Base-by-base conservation (phyloP, 257 asterid genomes). In the Schizonepeta tenuifolia region DNA sequence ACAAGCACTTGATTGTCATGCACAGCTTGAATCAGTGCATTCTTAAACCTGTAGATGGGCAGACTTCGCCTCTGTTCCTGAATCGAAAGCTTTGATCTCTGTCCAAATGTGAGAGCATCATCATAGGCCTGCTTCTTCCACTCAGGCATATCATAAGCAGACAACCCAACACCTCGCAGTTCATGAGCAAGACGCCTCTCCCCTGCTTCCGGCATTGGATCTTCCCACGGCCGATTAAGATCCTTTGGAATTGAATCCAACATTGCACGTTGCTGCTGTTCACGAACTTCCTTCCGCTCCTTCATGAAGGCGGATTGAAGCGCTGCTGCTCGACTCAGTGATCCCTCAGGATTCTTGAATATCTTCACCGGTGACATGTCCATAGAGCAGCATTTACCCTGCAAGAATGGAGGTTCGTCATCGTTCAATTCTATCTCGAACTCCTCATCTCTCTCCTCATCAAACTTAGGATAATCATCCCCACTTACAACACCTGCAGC, bases 121-220 rank as follows among this genome's bases (percentile, higher is more conserved):
- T 95, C 96, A 74, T 86, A 93, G 2, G 96, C 98, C 69, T 88
- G 97, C 76, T 93, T 93, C 75, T 93, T 93, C 98, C 98, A 93
- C 78, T 93, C 97, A 0, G 98, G 98, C 96, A 93, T 90, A 79
- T 90, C 97, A 78, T 90, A 93, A 35, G 98, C 97, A 17, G 98
- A 93, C 82, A 93, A 77, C 17, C 98, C 98, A 67, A 93, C 95
- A 58, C 98, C 98, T 84, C 96, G 86, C 61, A 93, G 77, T 80
- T 93, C 98, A 82, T 93, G 96, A 44, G 97, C 98, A 56, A 90
- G 83, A 83, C 90, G 97, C 88, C 98, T 89, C 87, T 93, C 98
- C 44, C 98, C 98, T 1, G 95, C 84, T 83, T 93, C 98, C 3
- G 98, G 98, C 97, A 93, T 90, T 62, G 98, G 98, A 77, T 93